Evolutionary conservation across 371 early-diverging fungal genomes (phyloP).

Genomic region (Syncephalis fuscata): DNA sequence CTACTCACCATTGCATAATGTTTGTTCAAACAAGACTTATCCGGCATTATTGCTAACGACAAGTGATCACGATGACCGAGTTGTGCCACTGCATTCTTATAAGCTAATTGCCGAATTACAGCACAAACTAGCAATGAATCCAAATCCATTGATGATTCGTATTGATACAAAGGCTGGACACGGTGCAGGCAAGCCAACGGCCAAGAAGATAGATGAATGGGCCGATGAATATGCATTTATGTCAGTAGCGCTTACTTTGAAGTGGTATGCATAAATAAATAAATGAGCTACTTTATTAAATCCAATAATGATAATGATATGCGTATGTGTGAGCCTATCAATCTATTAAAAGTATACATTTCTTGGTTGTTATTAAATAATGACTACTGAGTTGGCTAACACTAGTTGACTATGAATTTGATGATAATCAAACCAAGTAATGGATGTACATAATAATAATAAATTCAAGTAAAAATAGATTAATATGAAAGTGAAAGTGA

Average conservation of each 20-base stretch:
- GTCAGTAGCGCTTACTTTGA: constrained; percentile 12
- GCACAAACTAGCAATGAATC: constrained; percentile 19
- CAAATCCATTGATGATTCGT: constrained; percentile 31
- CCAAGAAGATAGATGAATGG: constrained; percentile 19
- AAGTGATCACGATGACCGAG: constrained; percentile 27
- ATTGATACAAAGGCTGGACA: constrained; percentile 48
- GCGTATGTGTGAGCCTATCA: too few species aligned
- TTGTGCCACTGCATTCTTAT: constrained; percentile 29
- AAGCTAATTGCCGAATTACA: constrained; percentile 46
- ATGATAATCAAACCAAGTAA: too few species aligned
- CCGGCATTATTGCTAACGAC: constrained; percentile 22
- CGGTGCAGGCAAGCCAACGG: constrained; percentile 42
- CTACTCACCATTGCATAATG: constrained; percentile 50
- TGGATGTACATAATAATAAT: too few species aligned
- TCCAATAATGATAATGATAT: too few species aligned
- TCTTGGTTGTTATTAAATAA: too few species aligned
- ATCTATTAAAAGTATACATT: too few species aligned
- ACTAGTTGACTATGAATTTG: too few species aligned
- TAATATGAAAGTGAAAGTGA: too few species aligned
- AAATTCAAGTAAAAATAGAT: too few species aligned
- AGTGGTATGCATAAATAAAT: constrained; percentile 13
- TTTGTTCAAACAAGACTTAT: constrained; percentile 19
- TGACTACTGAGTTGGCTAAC: too few species aligned
- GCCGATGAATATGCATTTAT: constrained; percentile 37
- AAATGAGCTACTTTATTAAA: too few species aligned